Evolutionary conservation across 176 grass and related monocot genomes (phyloP), one percentile per base, ranked within the genome.

Genomic region (Oryza brachyantha): DNA sequence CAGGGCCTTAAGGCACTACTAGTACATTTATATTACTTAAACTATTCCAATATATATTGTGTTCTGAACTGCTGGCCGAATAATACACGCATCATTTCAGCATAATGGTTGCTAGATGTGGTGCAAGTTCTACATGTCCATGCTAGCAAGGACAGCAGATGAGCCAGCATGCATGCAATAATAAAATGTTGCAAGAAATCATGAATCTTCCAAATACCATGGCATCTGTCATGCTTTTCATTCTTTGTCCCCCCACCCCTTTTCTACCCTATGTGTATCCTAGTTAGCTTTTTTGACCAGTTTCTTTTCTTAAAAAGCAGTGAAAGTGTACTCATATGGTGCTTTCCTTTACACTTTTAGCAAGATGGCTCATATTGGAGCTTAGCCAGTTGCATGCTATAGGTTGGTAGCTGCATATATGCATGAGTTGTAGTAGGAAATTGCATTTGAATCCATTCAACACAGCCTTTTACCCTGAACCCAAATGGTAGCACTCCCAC

Each of bases 221-320:
- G 70, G 64, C 70, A 70, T 54, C 38, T 10, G 54, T 64, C 64
- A 81, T 38, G 32, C 55, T 71, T 81, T 76, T 29, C 54, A 76
- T 81, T 75, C 63, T 12, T 16, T 75, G 84, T 79, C 48, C 63
- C 69, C 77, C 46, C 48, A 52, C 69, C 77, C 46, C 32, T 80
- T 80, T 35, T 40, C 50, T 17, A 29, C 63, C 22, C 29, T 61
- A 7, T 64, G 29, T 68, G 84, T 70, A 35, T 73, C 62, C 37
- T 36, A 24, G 50, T 27, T 79, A 29, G 41, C 78, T 76, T 86
- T 81, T 71, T 86, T 76, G 72, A 82, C 85, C 65, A 57, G 64
- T 76, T 86, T 76, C 65, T 86, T 76, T 76, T 76, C 78, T 77
- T 82, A 55, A 86, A 86, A 86, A 86, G 72, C 41, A 77, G 78